Evolutionary conservation across 441 rosid species (phyloP).

Genomic region (Capsella rubella): DNA sequence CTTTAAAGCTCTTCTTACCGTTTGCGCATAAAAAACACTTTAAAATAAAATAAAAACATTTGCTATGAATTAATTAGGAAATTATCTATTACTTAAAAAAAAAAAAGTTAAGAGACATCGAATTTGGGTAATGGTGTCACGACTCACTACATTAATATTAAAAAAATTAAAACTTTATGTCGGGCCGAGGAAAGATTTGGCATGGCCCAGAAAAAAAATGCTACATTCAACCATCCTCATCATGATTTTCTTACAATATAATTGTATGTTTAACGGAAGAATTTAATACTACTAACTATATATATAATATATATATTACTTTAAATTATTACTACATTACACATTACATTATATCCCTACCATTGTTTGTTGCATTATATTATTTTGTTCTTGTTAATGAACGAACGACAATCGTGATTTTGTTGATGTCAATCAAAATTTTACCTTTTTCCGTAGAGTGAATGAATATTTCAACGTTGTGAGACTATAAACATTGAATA

Average conservation of each 20-base stretch:
- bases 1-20: too few species aligned
- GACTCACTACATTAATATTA: slow-evolving; percentile 11
- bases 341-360: neutral
- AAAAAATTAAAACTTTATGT: slow-evolving; percentile 22
- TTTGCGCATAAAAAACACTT: too few species aligned
- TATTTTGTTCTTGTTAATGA: neutral
- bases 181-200: slow-evolving; percentile 31
- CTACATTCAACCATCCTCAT: slow-evolving; percentile 23
- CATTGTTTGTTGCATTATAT: neutral
- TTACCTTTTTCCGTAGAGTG: neutral
- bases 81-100: neutral
- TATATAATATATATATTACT: neutral
- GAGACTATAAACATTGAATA: neutral
- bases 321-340: neutral
- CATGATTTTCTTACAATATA: neutral
- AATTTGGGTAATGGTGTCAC: slow-evolving; percentile 19
- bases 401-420: neutral
- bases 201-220: slow-evolving; percentile 39
- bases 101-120: neutral
- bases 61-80: neutral
- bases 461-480: slow-evolving; percentile 5
- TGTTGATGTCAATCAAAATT: slow-evolving; percentile 1
- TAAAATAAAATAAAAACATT: too few species aligned
- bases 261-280: neutral
- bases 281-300: neutral